phyloP scores from a whole-genome alignment of 345 rosid species.

The Ricinus communis region DNA sequence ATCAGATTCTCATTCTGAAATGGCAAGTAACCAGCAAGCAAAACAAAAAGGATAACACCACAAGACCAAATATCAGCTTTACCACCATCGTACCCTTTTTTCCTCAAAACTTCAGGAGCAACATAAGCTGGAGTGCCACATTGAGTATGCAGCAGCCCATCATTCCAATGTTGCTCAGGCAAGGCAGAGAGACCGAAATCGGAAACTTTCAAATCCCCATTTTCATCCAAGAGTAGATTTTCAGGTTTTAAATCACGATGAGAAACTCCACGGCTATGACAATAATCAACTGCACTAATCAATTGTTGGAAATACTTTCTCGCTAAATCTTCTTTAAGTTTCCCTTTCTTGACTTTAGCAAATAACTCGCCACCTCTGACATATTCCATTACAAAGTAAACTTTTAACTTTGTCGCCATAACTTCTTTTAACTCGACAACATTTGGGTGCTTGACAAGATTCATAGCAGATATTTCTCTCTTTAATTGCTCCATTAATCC shows the following conservation, averaged over 20 bases:
- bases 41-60: slow-evolving; percentile 25
- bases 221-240: slow-evolving; percentile 29
- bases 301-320: slow-evolving; percentile 27
- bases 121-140: slow-evolving; percentile 31
- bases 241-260: slow-evolving; percentile 32
- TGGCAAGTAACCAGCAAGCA: slow-evolving; percentile 29
- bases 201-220: slow-evolving; percentile 26
- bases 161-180: slow-evolving; percentile 28
- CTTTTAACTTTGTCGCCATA: slow-evolving; percentile 28
- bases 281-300: slow-evolving; percentile 29
- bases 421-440: slow-evolving; percentile 29
- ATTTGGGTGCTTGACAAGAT: slow-evolving; percentile 29
- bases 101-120: slow-evolving; percentile 20
- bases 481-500: slow-evolving; percentile 26
- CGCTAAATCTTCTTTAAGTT: slow-evolving; percentile 22
- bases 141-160: slow-evolving; percentile 28
- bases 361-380: slow-evolving; percentile 30
- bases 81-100: slow-evolving; percentile 27
- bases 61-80: slow-evolving; percentile 28
- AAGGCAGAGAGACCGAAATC: slow-evolving; percentile 31
- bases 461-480: slow-evolving; percentile 30
- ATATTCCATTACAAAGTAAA: slow-evolving; percentile 28
- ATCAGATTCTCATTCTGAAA: slow-evolving; percentile 24
- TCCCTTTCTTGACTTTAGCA: slow-evolving; percentile 24
- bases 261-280: slow-evolving; percentile 32